Evolutionary conservation across 2,329 filamentous ascomycete species (phyloP), one percentile per base, ranked within the genome.

Genomic region (Calonectria pauciramosa): DNA sequence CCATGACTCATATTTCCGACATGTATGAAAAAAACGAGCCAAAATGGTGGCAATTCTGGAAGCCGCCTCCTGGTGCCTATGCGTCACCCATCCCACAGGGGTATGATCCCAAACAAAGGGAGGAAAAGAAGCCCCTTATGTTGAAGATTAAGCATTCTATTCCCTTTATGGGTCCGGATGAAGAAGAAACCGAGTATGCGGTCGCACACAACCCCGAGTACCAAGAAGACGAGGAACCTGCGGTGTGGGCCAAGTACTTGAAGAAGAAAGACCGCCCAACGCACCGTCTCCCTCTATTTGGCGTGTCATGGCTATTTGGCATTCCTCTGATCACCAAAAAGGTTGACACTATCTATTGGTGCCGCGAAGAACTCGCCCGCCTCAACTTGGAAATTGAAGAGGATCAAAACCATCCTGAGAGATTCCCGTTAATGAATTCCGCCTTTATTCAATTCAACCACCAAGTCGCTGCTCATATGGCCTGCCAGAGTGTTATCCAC

Each of bases 371-470:
- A 83, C 85, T 99, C 34, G 96, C 97, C 23, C 92, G 95, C 18
- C 88, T 99, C 23, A 99, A 99, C 78, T 82, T 96, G 68, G 96
- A 99, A 83, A 98, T 99, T 69, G 96, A 98, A 79, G 88, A 93
- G 56, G 97, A 99, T 78, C 97, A 99, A 83, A 90, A 93, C 68
- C 90, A 97, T 64, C 94, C 94, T 0, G 96, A 98, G 78, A 92
- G 93, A 6, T 99, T 95, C 76, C 96, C 96, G 0, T 86, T 96
- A 60, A 97, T 98, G 96, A 98, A 95, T 81, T 98, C 96, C 0
- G 97, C 97, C 0, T 99, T 99, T 80, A 96, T 99, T 75, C 97
- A 99, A 83, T 99, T 99, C 89, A 98, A 99, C 82, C 94, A 98
- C 82, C 97, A 99, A 83, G 95, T 98, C 2, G 96, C 96, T 8